Conservation (phyloP, 352 stramenopile genomes). For the Achlya hypogyna region DNA sequence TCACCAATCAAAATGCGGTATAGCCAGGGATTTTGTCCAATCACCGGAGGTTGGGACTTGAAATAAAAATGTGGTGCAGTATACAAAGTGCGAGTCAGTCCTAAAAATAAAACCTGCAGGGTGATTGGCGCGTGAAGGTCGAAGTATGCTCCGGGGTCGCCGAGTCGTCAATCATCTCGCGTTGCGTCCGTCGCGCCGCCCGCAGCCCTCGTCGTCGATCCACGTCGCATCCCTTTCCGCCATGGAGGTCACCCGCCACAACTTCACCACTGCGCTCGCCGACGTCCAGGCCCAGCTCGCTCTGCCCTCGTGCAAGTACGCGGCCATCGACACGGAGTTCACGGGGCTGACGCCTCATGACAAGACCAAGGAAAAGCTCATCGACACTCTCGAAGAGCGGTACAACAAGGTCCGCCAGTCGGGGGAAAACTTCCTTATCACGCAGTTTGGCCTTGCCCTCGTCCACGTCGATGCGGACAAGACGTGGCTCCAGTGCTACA, state of each 20-base stretch:
- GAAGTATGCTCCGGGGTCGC: background rate
- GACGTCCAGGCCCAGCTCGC: slow-evolving; percentile 54
- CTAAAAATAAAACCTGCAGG: background rate
- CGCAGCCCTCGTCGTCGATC: background rate
- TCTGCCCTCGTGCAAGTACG: slow-evolving; percentile 51
- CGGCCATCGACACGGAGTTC: slow-evolving; percentile 81
- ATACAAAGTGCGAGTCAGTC: background rate
- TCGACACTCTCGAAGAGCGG: slow-evolving; percentile 66
- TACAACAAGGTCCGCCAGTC: slow-evolving; percentile 66
- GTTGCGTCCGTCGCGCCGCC: background rate
- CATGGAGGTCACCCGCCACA: slow-evolving; percentile 80
- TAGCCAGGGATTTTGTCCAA: background rate
- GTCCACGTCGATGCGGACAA: slow-evolving; percentile 46
- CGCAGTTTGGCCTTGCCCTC: slow-evolving; percentile 71
- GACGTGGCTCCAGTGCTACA: slow-evolving; percentile 72
- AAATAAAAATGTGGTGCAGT: background rate
- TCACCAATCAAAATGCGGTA: background rate
- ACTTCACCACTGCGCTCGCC: slow-evolving; percentile 50
- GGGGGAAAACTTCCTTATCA: slow-evolving; percentile 72
- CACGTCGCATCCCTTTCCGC: slow-evolving; percentile 18
- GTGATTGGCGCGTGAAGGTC: background rate
- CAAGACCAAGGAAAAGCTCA: slow-evolving; percentile 34
- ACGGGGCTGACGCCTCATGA: slow-evolving; percentile 65
- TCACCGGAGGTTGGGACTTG: background rate
- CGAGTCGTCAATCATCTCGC: background rate